phyloP scores from a whole-genome alignment of 2,329 filamentous ascomycete genomes.

The Talaromyces albobiverticillius region DNA sequence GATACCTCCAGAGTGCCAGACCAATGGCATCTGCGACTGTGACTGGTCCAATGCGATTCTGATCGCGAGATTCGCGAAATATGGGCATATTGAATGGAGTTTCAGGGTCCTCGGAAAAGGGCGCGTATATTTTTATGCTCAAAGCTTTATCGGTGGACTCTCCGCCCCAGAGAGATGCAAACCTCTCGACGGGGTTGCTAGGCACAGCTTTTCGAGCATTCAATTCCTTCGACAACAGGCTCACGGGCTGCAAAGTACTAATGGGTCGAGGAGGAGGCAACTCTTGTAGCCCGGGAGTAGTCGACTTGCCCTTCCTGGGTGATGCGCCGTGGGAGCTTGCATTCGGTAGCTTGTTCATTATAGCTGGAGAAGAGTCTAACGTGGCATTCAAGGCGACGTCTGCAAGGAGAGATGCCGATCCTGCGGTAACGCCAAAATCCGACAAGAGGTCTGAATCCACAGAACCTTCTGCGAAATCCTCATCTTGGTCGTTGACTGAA shows the following conservation, averaged over 20 bases:
- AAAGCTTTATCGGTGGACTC: slow-evolving; percentile 59
- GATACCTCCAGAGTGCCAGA: slow-evolving; percentile 60
- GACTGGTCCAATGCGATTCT: slow-evolving; percentile 45
- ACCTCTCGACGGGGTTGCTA: slow-evolving; percentile 61
- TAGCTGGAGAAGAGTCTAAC: slow-evolving; percentile 51
- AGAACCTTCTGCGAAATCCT: slow-evolving; percentile 49
- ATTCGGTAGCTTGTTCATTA: slow-evolving; percentile 39
- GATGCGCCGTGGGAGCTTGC: slow-evolving; percentile 40
- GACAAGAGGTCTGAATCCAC: slow-evolving; percentile 50
- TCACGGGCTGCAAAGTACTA: slow-evolving; percentile 56
- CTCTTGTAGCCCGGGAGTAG: slow-evolving; percentile 52
- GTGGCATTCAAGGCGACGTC: slow-evolving; percentile 44
- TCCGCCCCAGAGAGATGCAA: slow-evolving; percentile 59
- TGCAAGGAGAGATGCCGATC: slow-evolving; percentile 57
- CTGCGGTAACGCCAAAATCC: slow-evolving; percentile 54
- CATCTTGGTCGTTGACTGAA: slow-evolving; percentile 39
- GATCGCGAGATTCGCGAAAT: slow-evolving; percentile 54
- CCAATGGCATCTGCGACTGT: slow-evolving; percentile 64
- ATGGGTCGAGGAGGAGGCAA: slow-evolving; percentile 61
- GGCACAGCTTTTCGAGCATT: slow-evolving; percentile 56
- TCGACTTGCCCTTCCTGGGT: slow-evolving; percentile 50
- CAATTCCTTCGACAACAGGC: slow-evolving; percentile 57
- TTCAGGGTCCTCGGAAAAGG: slow-evolving; percentile 56
- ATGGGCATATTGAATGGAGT: slow-evolving; percentile 59
- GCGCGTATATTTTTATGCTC: slow-evolving; percentile 62